A percentile compares a stretch with the other conserved stretches of the same genome.
phyloP scores from a whole-genome alignment of 352 stramenopile species.

The Phytophthora kernoviae region DNA sequence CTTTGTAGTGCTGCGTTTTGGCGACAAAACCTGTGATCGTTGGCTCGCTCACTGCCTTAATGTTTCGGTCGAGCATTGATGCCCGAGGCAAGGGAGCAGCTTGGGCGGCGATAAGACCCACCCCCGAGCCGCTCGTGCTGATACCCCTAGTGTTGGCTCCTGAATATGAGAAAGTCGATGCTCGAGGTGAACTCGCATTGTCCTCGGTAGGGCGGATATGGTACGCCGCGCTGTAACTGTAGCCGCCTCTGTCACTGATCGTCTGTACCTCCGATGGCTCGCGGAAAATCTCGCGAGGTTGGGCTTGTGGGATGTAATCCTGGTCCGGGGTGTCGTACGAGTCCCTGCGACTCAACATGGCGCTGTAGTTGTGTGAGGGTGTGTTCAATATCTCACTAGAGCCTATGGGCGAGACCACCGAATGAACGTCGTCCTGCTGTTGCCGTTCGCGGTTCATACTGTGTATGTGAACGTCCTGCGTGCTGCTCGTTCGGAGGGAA shows the following conservation, averaged over 20 bases:
- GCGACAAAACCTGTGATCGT: constrained; percentile 10
- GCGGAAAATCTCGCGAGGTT: constrained; percentile 34
- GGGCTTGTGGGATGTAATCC: constrained; percentile 17
- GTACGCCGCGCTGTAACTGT: constrained; percentile 17
- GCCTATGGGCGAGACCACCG: constrained; percentile 10
- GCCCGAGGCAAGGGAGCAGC: constrained; percentile 14
- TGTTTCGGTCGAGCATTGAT: constrained; percentile 35
- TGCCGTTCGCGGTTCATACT: constrained; percentile 3
- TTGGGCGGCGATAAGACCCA: constrained; percentile 1
- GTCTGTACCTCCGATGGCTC: constrained; percentile 23
- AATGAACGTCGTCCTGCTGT: not conserved
- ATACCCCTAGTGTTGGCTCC: constrained; percentile 5
- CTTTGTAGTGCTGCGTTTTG: constrained; percentile 35
- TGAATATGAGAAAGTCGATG: constrained; percentile 31
- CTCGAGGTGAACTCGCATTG: constrained; percentile 9
- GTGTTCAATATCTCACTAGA: constrained; percentile 21
- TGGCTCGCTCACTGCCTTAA: constrained; percentile 29
- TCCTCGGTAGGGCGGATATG: constrained; percentile 20
- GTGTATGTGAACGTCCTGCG: too few relatives aligned
- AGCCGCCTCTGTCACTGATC: constrained; percentile 25
- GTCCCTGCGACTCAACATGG: constrained; percentile 23
- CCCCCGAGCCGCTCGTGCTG: constrained; percentile 11
- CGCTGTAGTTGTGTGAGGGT: constrained; percentile 21
- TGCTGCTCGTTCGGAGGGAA: constrained; percentile 13
- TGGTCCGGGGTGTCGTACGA: constrained; percentile 25